These are phyloP conservation scores for Backusella luteola DNA, from an alignment of 192 early-diverging fungal genomes.

Conservation along the genomic window DNA sequence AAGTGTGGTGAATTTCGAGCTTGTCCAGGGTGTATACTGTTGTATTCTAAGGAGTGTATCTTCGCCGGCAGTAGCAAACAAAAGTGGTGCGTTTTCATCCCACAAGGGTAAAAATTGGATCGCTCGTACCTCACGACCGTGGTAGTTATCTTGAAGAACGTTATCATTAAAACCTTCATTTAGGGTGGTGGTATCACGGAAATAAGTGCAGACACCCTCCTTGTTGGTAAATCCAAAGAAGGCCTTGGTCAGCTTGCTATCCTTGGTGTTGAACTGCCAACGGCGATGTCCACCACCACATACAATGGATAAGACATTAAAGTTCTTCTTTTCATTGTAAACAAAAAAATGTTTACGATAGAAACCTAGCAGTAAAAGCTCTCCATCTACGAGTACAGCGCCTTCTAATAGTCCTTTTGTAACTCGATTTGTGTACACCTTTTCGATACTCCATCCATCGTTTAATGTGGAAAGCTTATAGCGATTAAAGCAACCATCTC, in stretches of 20 bases:
- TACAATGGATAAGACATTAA: constrained; percentile 62
- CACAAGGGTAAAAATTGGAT: constrained; percentile 36
- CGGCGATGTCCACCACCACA: constrained; percentile 74
- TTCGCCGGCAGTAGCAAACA: constrained; percentile 59
- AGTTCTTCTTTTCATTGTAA: constrained; percentile 64
- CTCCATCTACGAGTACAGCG: constrained; percentile 47
- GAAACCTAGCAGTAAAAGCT: constrained; percentile 67
- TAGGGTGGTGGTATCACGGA: constrained; percentile 34
- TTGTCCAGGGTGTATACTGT: constrained; percentile 42
- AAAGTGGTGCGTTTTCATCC: constrained; percentile 29
- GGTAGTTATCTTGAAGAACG: constrained; percentile 55
- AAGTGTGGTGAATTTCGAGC: constrained; percentile 14
- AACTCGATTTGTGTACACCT: constrained; percentile 57
- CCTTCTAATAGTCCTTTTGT: constrained; percentile 78
- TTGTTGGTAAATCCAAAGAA: constrained; percentile 62
- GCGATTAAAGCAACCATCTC: constrained; percentile 63
- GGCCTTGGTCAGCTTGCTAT: constrained; percentile 45
- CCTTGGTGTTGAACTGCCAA: constrained; percentile 64
- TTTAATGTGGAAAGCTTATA: constrained; percentile 35
- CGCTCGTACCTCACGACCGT: constrained; percentile 63
- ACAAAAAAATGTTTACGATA: constrained; percentile 72
- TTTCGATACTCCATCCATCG: constrained; percentile 42
- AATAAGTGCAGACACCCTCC: constrained; percentile 47
- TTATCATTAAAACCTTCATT: constrained; percentile 51
- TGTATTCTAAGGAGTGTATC: constrained; percentile 52